These are phyloP conservation scores for Trichosporon asahii DNA, from an alignment of 1,284 basidiomycete species.

Conservation along the genomic window DNA sequence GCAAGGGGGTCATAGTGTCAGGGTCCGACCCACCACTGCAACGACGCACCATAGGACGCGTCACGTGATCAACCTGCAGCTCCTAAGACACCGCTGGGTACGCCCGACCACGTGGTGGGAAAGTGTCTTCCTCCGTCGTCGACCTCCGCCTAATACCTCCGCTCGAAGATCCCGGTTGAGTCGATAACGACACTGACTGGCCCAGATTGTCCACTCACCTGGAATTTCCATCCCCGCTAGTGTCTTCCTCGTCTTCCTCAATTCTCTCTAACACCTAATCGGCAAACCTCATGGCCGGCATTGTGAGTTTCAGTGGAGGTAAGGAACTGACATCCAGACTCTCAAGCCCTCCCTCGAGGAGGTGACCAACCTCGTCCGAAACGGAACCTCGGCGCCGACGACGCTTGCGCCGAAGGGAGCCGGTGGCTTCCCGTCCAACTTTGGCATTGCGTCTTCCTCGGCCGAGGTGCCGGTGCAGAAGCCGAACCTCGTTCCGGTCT, in stretches of 20 bases:
- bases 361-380: constrained; percentile 35
- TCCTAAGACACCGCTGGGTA: neutral
- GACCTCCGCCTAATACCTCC: constrained; percentile 4
- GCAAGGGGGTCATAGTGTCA: neutral
- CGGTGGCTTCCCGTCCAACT: constrained; percentile 33
- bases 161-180: neutral
- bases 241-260: neutral
- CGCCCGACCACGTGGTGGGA: neutral
- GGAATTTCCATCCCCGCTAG: neutral
- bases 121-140: neutral
- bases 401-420: constrained; percentile 35
- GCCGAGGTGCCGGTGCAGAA: constrained; percentile 18
- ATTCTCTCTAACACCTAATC: neutral
- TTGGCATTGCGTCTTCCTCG: constrained; percentile 21
- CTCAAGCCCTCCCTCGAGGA: constrained; percentile 37
- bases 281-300: constrained; percentile 19
- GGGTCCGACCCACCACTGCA: neutral
- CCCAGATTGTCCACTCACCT: neutral
- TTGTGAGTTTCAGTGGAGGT: neutral
- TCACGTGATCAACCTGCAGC: neutral
- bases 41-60: neutral
- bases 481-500: constrained; percentile 67
- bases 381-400: constrained; percentile 34
- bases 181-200: neutral
- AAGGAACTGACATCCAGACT: constrained; percentile 12